Evolutionary conservation across 179 eudicot genomes (phyloP).

Genomic region (Spinacia oleracea): DNA sequence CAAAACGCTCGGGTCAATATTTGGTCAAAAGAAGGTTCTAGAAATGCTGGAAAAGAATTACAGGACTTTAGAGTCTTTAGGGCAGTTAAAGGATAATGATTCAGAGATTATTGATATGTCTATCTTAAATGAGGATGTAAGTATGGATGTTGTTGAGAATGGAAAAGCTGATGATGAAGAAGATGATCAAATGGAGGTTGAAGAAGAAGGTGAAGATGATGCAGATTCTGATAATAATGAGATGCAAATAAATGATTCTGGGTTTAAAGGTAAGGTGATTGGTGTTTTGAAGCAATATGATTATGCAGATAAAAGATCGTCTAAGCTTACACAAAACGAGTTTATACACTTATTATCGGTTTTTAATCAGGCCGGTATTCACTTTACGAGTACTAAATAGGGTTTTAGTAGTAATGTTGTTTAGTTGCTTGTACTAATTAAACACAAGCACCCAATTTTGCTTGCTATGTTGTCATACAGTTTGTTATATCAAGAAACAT

Average conservation of each 20-base stretch:
- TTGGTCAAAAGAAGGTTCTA: constrained; percentile 66
- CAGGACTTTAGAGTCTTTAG: constrained; percentile 70
- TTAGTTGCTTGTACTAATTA: not conserved
- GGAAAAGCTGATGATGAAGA: constrained; percentile 56
- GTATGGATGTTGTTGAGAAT: constrained; percentile 54
- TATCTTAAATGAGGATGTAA: constrained; percentile 42
- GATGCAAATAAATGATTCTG: constrained; percentile 12
- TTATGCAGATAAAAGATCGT: constrained; percentile 70
- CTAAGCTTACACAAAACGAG: constrained; percentile 74
- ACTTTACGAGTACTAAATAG: constrained; percentile 52
- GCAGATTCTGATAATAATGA: constrained; percentile 28
- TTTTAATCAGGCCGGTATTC: constrained; percentile 74
- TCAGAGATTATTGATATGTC: constrained; percentile 44
- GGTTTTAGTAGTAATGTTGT: not conserved
- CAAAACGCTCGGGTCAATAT: constrained; percentile 76
- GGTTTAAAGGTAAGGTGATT: constrained; percentile 43
- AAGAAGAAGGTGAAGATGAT: too few species aligned
- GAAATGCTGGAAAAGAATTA: constrained; percentile 74
- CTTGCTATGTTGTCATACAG: too few species aligned
- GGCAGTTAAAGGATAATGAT: constrained; percentile 40
- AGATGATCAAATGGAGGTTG: constrained; percentile 66
- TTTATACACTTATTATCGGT: constrained; percentile 64
- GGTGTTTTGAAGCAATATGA: constrained; percentile 57
- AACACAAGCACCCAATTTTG: constrained; percentile 11
- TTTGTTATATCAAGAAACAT: not conserved